These are phyloP conservation scores for Citrus mangshanensis DNA, from an alignment of 345 rosid species.

Conservation along the genomic window DNA sequence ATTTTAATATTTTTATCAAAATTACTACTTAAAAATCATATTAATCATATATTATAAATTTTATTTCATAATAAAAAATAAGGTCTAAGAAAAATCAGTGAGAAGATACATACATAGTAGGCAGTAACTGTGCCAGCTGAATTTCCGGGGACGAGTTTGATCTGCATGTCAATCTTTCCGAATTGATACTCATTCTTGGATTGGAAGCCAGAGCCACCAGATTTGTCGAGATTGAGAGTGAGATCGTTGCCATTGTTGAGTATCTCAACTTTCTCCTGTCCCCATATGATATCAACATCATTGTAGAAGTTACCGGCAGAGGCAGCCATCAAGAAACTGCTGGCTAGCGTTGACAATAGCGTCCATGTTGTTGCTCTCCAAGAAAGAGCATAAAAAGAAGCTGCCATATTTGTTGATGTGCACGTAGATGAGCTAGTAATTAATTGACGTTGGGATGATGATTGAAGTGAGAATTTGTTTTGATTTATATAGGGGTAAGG, in stretches of 20 bases:
- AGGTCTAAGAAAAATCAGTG: neutral
- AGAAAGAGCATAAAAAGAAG: neutral
- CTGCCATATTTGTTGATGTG: neutral
- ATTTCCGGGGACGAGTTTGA: slow-evolving; percentile 40
- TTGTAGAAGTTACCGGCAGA: slow-evolving; percentile 12
- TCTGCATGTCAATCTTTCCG: slow-evolving; percentile 34
- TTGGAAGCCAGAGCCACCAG: slow-evolving; percentile 36
- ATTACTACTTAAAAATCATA: too few relatives aligned
- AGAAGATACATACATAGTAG: slow-evolving; percentile 26
- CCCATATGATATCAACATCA: slow-evolving; percentile 7
- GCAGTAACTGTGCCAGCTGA: slow-evolving; percentile 49
- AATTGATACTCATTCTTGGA: slow-evolving; percentile 30
- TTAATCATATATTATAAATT: too few relatives aligned
- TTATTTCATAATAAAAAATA: too few relatives aligned
- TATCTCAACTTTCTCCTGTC: slow-evolving; percentile 27
- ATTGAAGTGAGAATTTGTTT: neutral
- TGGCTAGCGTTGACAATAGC: neutral
- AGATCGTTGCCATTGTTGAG: slow-evolving; percentile 25
- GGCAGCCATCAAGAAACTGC: neutral
- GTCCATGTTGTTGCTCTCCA: neutral
- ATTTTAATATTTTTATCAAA: too few relatives aligned
- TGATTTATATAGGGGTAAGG: neutral
- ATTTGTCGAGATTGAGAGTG: slow-evolving; percentile 25
- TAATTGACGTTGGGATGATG: neutral
- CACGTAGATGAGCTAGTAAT: neutral